These are phyloP conservation scores for Podospora australis DNA, from an alignment of 495 filamentous ascomycete genomes.

Conservation along the genomic window DNA sequence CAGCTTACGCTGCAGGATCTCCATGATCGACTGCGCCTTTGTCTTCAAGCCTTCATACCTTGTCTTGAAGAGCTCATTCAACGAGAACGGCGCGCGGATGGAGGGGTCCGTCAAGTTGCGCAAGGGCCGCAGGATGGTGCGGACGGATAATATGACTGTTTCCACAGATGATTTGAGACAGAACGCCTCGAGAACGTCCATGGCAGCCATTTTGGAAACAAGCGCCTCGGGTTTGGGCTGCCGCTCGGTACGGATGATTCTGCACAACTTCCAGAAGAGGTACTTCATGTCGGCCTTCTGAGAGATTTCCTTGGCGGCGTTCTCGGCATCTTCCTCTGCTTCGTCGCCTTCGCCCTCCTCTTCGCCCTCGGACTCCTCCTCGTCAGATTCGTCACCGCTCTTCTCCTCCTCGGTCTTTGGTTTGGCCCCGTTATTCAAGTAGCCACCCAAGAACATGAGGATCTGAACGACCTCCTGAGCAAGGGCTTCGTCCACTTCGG, in stretches of 20 bases:
- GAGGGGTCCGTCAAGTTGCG: constrained; percentile 76
- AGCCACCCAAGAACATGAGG: constrained; percentile 59
- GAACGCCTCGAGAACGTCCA: constrained; percentile 61
- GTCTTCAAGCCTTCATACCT: constrained; percentile 59
- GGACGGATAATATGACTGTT: constrained; percentile 53
- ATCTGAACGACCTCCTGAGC: constrained; percentile 69
- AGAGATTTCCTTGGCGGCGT: constrained; percentile 37
- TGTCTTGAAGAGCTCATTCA: constrained; percentile 59
- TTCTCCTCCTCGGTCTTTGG: constrained; percentile 25
- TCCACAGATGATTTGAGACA: constrained; percentile 51
- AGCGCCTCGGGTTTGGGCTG: constrained; percentile 55
- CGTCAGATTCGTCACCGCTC: constrained; percentile 33
- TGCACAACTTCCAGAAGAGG: constrained; percentile 67
- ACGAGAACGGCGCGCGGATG: constrained; percentile 60
- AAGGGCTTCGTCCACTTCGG: constrained; percentile 57
- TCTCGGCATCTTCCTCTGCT: constrained; percentile 38
- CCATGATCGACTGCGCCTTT: constrained; percentile 66
- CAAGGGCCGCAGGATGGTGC: constrained; percentile 67
- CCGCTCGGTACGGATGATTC: constrained; percentile 71
- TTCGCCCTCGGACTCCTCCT: constrained; percentile 28
- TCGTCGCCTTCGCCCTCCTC: constrained; percentile 32
- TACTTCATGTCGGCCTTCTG: constrained; percentile 51
- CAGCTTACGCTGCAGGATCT: constrained; percentile 69
- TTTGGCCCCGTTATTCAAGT: constrained; percentile 22
- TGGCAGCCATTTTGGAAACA: constrained; percentile 65